Evolutionary conservation across 805 yeast species (phyloP).

Genomic region (Ogataea degrootiae): DNA sequence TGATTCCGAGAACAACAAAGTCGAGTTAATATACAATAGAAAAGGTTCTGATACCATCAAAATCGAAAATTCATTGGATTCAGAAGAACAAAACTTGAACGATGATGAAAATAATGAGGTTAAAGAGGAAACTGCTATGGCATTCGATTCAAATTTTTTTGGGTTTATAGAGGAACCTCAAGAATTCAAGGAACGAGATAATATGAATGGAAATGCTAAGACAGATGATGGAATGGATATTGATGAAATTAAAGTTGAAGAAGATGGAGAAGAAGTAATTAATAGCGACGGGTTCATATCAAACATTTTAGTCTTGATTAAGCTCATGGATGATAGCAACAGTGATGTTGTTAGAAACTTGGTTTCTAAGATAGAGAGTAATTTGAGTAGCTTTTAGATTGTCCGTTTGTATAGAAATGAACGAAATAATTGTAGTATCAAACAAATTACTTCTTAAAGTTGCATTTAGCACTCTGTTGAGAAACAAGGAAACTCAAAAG

Average conservation of each 20-base stretch:
- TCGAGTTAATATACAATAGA: slow-evolving; percentile 18
- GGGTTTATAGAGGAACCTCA: slow-evolving; percentile 28
- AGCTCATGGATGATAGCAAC: slow-evolving; percentile 4
- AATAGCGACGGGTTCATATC: slow-evolving; percentile 14
- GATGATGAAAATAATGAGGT: neutral
- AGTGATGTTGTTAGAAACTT: slow-evolving; percentile 12
- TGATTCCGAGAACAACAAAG: slow-evolving; percentile 12
- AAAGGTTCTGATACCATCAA: slow-evolving; percentile 5
- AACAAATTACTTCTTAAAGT: no score
- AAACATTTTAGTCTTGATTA: slow-evolving; percentile 16
- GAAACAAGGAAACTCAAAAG: no score
- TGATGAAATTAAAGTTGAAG: slow-evolving; percentile 3
- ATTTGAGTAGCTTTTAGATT: slow-evolving; percentile 4
- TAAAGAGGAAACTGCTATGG: slow-evolving; percentile 15
- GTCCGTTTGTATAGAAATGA: neutral
- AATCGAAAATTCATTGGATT: slow-evolving; percentile 2
- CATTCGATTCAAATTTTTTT: slow-evolving; percentile 25
- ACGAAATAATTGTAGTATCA: neutral
- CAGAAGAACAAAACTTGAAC: neutral
- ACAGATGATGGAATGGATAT: slow-evolving; percentile 3
- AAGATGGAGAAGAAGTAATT: neutral
- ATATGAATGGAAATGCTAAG: neutral
- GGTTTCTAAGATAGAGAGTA: slow-evolving; percentile 14
- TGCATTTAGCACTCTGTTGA: no score
- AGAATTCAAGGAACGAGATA: slow-evolving; percentile 2